Conservation (phyloP, 2,329 filamentous ascomycete genomes). For the Raffaelea arxii region DNA sequence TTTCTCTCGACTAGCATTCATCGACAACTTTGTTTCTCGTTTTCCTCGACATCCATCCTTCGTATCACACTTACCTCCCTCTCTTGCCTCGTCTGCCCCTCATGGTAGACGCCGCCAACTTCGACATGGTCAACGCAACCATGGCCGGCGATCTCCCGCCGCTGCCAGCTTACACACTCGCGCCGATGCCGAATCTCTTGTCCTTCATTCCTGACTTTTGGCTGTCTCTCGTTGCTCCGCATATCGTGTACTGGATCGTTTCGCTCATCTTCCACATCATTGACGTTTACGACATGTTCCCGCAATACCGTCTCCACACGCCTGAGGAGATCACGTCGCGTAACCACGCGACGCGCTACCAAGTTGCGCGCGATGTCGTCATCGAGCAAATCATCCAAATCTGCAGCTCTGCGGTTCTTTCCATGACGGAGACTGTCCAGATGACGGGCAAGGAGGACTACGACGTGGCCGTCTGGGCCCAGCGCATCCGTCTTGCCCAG, state of each 20-base stretch:
- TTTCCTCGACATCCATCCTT: background rate
- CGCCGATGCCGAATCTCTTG: slow-evolving; percentile 60
- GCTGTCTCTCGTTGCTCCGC: slow-evolving; percentile 64
- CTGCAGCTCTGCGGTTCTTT: slow-evolving; percentile 55
- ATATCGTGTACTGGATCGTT: slow-evolving; percentile 79
- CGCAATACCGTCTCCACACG: slow-evolving; percentile 88
- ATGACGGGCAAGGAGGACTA: slow-evolving; percentile 71
- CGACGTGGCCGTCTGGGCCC: slow-evolving; percentile 84
- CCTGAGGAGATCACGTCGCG: slow-evolving; percentile 81
- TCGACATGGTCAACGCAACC: slow-evolving; percentile 41
- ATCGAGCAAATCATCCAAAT: slow-evolving; percentile 89
- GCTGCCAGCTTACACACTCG: slow-evolving; percentile 70
- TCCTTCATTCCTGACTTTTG: slow-evolving; percentile 73
- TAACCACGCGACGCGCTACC: slow-evolving; percentile 75
- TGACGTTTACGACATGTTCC: slow-evolving; percentile 76
- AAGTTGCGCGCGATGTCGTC: slow-evolving; percentile 84
- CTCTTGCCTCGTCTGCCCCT: background rate
- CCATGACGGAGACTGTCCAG: slow-evolving; percentile 63
- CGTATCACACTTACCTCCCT: background rate
- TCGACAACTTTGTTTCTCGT: background rate
- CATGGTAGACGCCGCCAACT: slow-evolving; percentile 31
- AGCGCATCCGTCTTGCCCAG: slow-evolving; percentile 69
- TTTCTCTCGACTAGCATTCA: too few relatives aligned
- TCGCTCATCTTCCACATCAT: slow-evolving; percentile 82
- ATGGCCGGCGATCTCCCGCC: slow-evolving; percentile 62